Conservation (phyloP, 441 rosid species). For the Euphorbia schlechtendalii region DNA sequence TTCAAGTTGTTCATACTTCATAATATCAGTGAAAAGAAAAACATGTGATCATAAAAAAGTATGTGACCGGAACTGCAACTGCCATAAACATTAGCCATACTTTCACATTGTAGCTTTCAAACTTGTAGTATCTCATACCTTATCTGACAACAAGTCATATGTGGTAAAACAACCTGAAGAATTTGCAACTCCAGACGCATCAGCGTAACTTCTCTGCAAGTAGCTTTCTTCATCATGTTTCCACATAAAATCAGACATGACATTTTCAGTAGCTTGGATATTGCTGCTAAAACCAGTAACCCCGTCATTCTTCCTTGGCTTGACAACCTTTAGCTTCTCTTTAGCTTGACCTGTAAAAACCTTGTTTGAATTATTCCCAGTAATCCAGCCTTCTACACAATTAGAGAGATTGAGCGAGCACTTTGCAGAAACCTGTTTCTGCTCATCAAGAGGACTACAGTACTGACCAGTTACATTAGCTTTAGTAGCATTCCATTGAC, state of each 20-base stretch:
- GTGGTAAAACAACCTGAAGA: conserved; percentile 33
- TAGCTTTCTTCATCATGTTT: conserved; percentile 34
- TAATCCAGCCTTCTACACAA: conserved; percentile 13
- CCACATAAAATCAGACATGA: conserved; percentile 29
- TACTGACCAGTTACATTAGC: conserved; percentile 13
- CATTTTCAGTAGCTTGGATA: conserved; percentile 25
- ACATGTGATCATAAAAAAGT: neutral
- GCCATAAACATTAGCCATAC: neutral
- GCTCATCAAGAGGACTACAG: conserved; percentile 24
- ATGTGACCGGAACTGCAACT: neutral
- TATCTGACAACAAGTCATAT: conserved; percentile 29
- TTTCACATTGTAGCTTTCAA: neutral
- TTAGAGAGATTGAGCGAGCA: conserved; percentile 19
- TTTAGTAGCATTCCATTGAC: conserved; percentile 14
- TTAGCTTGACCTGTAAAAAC: conserved; percentile 20
- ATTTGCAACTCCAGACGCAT: conserved; percentile 28
- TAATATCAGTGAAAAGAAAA: neutral
- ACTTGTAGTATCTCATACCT: conserved; percentile 31
- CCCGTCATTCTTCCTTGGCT: conserved; percentile 23
- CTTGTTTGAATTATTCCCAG: conserved; percentile 20
- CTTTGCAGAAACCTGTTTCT: conserved; percentile 26
- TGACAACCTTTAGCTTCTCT: conserved; percentile 19
- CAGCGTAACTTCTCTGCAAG: conserved; percentile 26
- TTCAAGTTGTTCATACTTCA: neutral
- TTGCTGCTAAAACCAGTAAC: conserved; percentile 25